Evolutionary conservation across 306 rosid genomes (phyloP), one percentile per base, ranked within the genome.

Genomic region (Prinsepia uniflora): DNA sequence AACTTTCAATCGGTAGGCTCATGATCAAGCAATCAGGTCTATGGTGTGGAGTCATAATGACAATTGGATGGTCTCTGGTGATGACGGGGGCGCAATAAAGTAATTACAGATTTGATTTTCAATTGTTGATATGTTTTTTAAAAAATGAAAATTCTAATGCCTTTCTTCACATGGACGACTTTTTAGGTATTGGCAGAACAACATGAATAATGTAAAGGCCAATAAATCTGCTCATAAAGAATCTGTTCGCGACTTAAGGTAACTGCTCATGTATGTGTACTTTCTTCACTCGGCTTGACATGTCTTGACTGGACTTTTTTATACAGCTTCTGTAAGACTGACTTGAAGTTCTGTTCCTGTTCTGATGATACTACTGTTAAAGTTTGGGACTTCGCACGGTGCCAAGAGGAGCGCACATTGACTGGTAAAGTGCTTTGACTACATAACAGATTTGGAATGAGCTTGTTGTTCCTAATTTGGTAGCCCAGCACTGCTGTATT

Each of bases 21-120:
- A 94, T 86, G 99, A 94, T 81, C 96, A 89, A 81, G 96, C 99
- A 74, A 94, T 94, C 81, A 85, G 99, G 78, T 94, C 99, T 74
- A 94, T 94, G 99, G 89, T 91, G 43, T 94, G 99, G 99, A 94
- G 99, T 83, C 97, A 94, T 84, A 94, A 94, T 73, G 99, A 91
- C 84, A 94, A 94, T 77, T 94, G 95, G 95, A 94, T 94, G 97
- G 97, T 94, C 79, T 94, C 99, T 75, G 97, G 99, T 72, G 99
- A 94, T 75, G 97, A 94, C 78, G 99, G 99, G 41, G 99, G 99
- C 13, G 80, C 99, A 47, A 90, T 94, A 86, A 94, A 94, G 99
- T 94, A 94, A 75, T 63, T 69, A 67, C 68, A 10, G 30, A 69
- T 75, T 10, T 7, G 24, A 41, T 63, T 56, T 43, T 66, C 70